phyloP scores from a whole-genome alignment of 257 asterid species.

The Rubia yunnanensis region DNA sequence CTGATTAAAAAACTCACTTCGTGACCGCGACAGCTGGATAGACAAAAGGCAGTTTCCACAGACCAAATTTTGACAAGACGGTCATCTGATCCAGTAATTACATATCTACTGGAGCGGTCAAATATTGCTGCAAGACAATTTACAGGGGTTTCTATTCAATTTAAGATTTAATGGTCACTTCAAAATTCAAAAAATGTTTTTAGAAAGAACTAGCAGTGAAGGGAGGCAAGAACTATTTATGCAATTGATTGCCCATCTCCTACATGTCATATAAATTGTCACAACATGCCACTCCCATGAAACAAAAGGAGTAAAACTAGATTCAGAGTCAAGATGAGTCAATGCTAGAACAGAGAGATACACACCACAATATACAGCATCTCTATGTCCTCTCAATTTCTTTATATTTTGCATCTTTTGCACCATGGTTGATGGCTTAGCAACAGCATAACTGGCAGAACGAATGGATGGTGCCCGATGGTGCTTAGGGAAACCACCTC shows the following conservation, averaged over 20 bases:
- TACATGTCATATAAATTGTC: neutral
- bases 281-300: neutral
- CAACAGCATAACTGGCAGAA: constrained; percentile 84
- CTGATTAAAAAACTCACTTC: constrained; percentile 50
- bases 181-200: neutral
- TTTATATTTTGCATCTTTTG: constrained; percentile 86
- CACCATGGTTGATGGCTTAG: constrained; percentile 96
- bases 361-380: constrained; percentile 97
- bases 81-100: constrained; percentile 97
- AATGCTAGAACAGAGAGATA: constrained; percentile 12
- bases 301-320: neutral
- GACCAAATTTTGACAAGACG: constrained; percentile 98
- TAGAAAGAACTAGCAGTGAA: constrained; percentile 3
- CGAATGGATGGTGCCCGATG: constrained; percentile 93
- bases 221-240: constrained; percentile 5
- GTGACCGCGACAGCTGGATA: constrained; percentile 96
- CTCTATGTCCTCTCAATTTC: constrained; percentile 84
- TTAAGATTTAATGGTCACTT: neutral
- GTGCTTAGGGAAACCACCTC: constrained; percentile 94
- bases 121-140: constrained; percentile 63
- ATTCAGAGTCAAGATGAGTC: neutral
- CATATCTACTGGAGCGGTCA: constrained; percentile 90
- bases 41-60: constrained; percentile 97
- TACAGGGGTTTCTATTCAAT: neutral
- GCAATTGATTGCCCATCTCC: neutral